Percentiles rank a stretch among this genome's conserved stretches.
phyloP scores from a whole-genome alignment of 31 red algal species.

The Porphyra umbilicalis region DNA sequence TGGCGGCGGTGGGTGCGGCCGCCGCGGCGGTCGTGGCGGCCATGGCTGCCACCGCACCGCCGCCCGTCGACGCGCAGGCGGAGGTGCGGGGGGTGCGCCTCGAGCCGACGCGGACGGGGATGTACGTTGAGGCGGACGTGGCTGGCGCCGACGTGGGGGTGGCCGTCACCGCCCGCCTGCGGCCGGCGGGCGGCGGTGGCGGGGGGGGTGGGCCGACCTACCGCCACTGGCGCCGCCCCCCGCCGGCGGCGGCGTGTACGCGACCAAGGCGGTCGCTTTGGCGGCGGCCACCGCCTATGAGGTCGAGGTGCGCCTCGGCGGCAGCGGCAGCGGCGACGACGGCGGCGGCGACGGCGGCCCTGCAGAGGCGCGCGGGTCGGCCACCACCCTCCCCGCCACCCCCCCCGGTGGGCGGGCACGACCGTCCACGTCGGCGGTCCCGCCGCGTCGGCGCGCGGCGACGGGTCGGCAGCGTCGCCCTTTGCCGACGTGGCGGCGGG shows the following conservation, averaged over 20 bases:
- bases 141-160: no score
- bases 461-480: not conserved
- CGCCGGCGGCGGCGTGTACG: not conserved
- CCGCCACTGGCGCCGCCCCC: not conserved
- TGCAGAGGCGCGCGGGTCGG: not conserved
- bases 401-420: not conserved
- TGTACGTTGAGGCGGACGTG: no score
- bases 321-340: not conserved
- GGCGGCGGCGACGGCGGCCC: no score
- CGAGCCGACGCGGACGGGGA: no score
- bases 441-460: not conserved
- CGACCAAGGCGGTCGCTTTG: not conserved
- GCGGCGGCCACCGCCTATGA: not conserved
- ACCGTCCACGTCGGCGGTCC: not conserved
- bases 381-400: not conserved
- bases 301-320: not conserved
- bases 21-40: no score
- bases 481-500: not conserved
- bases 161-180: not conserved
- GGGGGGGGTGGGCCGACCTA: not conserved
- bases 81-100: no score
- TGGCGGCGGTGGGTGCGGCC: no score
- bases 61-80: no score
- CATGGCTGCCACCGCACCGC: no score
- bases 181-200: no score